Evolutionary conservation across 768 basidiomycete species (phyloP), one percentile per base, ranked within the genome.

Genomic region (Dioszegia aurantiaca): DNA sequence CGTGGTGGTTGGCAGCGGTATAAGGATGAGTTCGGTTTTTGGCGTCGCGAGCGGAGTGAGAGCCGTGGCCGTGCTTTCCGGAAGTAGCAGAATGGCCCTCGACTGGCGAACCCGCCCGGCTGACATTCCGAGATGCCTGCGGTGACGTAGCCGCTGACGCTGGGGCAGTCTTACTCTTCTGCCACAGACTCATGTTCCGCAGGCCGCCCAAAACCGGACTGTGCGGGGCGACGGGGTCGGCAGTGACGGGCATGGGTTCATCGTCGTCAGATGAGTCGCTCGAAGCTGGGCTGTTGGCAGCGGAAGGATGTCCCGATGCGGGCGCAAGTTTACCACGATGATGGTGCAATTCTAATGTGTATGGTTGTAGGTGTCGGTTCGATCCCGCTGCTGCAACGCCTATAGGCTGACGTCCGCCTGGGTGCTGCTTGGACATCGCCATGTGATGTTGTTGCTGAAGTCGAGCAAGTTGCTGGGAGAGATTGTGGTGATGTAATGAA

Each of bases 181-280:
- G 14, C 65, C 65, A 39, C 40, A 74, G 63, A 9, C 63, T 63
- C 74, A 79, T 75, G 49, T 67, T 69, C 55, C 73, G 61, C 67
- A 78, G 67, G 11, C 77, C 69, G 4, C 73, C 71, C 5, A 79
- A 58, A 6, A 78, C 78, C n/a, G 78, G 78, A 33, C 69, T 70
- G 70, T 6, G 71, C 67, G 37, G 74, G 64, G 23, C 31, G 23
- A 41, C 26, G 14, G 17, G 12, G 17, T 53, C 51, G 23, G 37
- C 33, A 10, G 55, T 47, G 23, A 30, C 27, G 21, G 46, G 30
- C 61, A 61, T 60, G 45, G 69, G 56, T 19, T 69, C 59, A 45
- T 77, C 72, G 17, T 76, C 73, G 53, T 74, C 74, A 19, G 72
- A 69, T 9, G 75, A 74, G 40, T 76, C 75, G 39, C 64, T 66